Conservation (phyloP, 805 yeast species). For the Candida rishiriensis region DNA sequence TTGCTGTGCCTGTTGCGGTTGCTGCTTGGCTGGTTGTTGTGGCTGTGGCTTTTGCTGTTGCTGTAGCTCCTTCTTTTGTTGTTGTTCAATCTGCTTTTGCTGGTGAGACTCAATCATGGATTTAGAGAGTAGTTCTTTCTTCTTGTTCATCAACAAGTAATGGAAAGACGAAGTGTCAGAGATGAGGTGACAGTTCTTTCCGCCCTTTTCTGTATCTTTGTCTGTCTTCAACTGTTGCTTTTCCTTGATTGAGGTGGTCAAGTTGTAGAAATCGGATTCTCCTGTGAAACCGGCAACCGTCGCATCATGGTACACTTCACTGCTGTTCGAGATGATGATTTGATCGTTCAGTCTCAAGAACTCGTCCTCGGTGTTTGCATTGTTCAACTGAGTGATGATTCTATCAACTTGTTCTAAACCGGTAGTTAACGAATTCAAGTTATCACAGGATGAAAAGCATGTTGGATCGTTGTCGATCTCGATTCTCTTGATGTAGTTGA, state of each 20-base stretch:
- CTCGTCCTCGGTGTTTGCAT: conserved; percentile 14
- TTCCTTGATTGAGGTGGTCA: conserved; percentile 2
- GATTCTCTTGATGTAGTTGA: conserved; percentile 9
- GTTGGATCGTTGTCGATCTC: conserved; percentile 2
- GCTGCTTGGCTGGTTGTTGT: neutral
- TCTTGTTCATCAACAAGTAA: conserved; percentile 9
- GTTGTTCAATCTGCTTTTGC: too few species aligned
- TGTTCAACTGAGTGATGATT: conserved; percentile 21
- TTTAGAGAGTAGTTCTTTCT: conserved; percentile 5
- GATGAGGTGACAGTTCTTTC: conserved; percentile 17
- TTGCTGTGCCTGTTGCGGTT: neutral
- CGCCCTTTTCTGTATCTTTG: conserved; percentile 1
- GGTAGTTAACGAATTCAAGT: conserved; percentile 19
- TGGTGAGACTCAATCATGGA: neutral
- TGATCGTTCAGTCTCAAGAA: conserved; percentile 13
- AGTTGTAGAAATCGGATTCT: conserved; percentile 5
- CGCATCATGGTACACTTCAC: too few species aligned
- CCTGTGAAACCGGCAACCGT: neutral
- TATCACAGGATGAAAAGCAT: conserved; percentile 1
- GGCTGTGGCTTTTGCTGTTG: too few species aligned
- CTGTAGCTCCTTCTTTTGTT: too few species aligned
- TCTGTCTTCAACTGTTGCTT: conserved; percentile 1
- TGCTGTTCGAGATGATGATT: conserved; percentile 3
- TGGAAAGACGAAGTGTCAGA: conserved; percentile 24
- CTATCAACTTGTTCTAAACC: conserved; percentile 29